These are phyloP conservation scores for Kwoniella mangroviensis DNA, from an alignment of 768 basidiomycete species.

Conservation along the genomic window DNA sequence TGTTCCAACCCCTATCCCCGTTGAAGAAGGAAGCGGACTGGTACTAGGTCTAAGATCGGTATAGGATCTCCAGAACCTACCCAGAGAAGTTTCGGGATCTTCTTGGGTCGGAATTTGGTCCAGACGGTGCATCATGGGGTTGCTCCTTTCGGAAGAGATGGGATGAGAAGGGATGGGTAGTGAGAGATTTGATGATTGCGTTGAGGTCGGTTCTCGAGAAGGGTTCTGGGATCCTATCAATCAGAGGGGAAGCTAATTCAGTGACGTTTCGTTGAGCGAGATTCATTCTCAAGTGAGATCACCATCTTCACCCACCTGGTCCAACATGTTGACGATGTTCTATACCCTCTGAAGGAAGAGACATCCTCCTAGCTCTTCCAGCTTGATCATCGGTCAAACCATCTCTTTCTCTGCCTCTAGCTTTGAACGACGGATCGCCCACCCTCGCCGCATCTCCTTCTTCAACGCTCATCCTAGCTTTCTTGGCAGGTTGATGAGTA, in stretches of 20 bases:
- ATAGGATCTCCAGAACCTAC: constrained; percentile 18
- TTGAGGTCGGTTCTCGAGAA: no score
- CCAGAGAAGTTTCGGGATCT: constrained; percentile 5
- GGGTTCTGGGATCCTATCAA: no score
- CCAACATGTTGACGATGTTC: no score
- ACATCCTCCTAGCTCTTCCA: no score
- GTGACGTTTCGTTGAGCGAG: no score
- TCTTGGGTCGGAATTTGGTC: not conserved
- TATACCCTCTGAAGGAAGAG: no score
- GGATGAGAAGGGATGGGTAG: constrained; percentile 16
- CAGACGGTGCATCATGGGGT: not conserved
- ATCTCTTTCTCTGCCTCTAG: not conserved
- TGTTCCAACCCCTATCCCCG: not conserved
- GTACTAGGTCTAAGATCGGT: not conserved
- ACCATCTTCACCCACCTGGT: no score
- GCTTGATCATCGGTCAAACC: not conserved
- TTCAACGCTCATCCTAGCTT: not conserved
- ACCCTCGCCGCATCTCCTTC: not conserved
- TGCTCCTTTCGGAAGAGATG: constrained; percentile 22
- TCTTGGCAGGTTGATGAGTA: not conserved
- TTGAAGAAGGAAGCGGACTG: not conserved
- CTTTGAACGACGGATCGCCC: not conserved
- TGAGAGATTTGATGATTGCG: not conserved
- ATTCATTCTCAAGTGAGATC: no score
- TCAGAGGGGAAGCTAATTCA: no score